Percentiles rank a stretch among this genome's conserved stretches.
Conservation (phyloP, 1,284 basidiomycete species). For the Ganoderma lucidum region DNA sequence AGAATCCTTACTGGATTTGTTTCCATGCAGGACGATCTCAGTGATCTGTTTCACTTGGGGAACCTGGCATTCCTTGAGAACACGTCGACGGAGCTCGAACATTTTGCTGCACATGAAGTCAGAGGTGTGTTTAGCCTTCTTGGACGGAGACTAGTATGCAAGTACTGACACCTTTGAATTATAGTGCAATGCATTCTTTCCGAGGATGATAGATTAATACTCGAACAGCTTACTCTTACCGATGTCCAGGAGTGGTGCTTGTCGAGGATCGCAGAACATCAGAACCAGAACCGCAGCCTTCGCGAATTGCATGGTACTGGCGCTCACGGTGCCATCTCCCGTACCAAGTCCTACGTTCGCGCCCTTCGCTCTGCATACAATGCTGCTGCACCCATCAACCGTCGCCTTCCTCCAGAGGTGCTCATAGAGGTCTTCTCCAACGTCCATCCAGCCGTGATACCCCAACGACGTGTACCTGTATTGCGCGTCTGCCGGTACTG, state of each 20-base stretch:
- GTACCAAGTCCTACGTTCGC: background rate
- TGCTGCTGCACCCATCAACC: background rate
- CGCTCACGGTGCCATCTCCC: background rate
- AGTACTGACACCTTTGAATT: background rate
- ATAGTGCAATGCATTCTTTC: background rate
- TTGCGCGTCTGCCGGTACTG: conserved; percentile 6
- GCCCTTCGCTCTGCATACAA: conserved; percentile 9
- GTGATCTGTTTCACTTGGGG: background rate
- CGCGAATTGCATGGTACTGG: background rate
- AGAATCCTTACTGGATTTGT: background rate
- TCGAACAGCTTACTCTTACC: background rate
- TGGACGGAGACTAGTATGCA: background rate
- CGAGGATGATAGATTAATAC: background rate
- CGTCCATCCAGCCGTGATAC: background rate
- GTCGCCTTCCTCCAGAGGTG: conserved; percentile 2
- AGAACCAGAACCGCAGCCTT: background rate
- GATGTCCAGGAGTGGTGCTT: background rate
- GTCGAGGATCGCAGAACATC: background rate
- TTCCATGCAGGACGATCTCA: background rate
- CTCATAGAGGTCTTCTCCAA: conserved; percentile 11
- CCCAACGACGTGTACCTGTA: background rate
- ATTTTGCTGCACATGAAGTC: background rate
- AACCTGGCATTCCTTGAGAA: background rate
- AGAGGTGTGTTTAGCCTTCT: background rate
- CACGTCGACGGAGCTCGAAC: background rate